Conservation (phyloP, 345 rosid species). For the Pistacia atlantica region DNA sequence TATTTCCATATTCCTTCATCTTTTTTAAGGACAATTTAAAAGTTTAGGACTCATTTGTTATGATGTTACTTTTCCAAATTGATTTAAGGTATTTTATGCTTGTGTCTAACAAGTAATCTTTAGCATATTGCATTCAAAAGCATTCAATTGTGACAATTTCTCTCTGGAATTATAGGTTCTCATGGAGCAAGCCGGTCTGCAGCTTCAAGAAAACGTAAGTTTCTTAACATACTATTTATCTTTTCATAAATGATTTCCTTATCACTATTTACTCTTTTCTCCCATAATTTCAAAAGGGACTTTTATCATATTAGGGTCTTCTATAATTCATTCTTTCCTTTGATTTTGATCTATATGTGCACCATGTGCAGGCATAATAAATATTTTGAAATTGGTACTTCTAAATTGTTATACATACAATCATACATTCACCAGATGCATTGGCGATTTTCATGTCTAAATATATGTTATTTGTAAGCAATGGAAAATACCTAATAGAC, state of each 20-base stretch:
- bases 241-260: not conserved
- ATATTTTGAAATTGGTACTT: not conserved
- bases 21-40: not conserved
- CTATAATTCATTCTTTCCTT: not conserved
- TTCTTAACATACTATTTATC: not conserved
- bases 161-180: conserved; percentile 60
- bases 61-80: no score
- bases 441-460: not conserved
- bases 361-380: conserved; percentile 31
- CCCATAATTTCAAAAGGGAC: not conserved
- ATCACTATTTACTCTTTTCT: not conserved
- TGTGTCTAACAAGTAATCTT: not conserved
- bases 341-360: not conserved
- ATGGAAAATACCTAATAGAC: not conserved
- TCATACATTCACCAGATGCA: not conserved
- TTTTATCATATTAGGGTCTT: not conserved
- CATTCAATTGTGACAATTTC: not conserved
- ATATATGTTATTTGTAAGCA: not conserved
- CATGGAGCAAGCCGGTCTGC: conserved; percentile 92
- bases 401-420: not conserved
- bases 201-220: conserved; percentile 86
- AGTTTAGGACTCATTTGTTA: not conserved
- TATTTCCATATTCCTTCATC: no score
- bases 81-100: not conserved
- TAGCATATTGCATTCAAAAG: not conserved